Percentiles rank a stretch among this genome's conserved stretches.
phyloP scores from a whole-genome alignment of 2,329 filamentous ascomycete species.

The Calonectria pteridis region DNA sequence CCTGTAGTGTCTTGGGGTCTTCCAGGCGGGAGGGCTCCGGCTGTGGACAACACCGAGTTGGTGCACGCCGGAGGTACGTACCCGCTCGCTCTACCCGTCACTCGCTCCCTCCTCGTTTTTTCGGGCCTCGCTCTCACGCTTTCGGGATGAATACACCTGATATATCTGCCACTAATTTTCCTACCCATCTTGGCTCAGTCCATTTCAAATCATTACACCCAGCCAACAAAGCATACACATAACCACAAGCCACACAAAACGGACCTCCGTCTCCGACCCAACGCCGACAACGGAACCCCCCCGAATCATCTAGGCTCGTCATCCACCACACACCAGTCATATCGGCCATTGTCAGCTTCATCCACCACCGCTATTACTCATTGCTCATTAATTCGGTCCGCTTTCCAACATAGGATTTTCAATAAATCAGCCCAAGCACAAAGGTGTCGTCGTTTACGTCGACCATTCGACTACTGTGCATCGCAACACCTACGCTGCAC shows the following conservation, averaged over 20 bases:
- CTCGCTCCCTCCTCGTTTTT: conserved; percentile 21
- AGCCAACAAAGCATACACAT: background rate
- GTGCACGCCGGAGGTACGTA: conserved; percentile 20
- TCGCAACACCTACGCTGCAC: conserved; percentile 15
- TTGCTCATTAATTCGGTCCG: conserved; percentile 12
- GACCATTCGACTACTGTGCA: conserved; percentile 7
- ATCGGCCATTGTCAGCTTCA: conserved; percentile 6
- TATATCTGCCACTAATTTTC: conserved; percentile 24
- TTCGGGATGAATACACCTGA: conserved; percentile 12
- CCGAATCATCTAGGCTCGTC: conserved; percentile 21
- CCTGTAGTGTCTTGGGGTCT: conserved; percentile 9
- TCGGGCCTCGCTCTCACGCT: conserved; percentile 17
- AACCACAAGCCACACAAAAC: conserved; percentile 9
- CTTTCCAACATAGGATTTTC: background rate
- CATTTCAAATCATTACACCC: conserved; percentile 28
- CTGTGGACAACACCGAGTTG: conserved; percentile 12
- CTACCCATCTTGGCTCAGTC: conserved; percentile 1
- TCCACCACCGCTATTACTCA: conserved; percentile 19
- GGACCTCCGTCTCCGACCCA: conserved; percentile 3
- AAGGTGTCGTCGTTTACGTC: background rate
- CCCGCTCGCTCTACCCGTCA: conserved; percentile 1
- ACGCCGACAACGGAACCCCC: conserved; percentile 24
- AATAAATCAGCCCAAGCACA: conserved; percentile 7
- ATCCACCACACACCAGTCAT: conserved; percentile 20
- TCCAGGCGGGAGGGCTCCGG: conserved; percentile 25